Evolutionary conservation across 257 asterid genomes (phyloP).

Genomic region (Rubia yunnanensis): DNA sequence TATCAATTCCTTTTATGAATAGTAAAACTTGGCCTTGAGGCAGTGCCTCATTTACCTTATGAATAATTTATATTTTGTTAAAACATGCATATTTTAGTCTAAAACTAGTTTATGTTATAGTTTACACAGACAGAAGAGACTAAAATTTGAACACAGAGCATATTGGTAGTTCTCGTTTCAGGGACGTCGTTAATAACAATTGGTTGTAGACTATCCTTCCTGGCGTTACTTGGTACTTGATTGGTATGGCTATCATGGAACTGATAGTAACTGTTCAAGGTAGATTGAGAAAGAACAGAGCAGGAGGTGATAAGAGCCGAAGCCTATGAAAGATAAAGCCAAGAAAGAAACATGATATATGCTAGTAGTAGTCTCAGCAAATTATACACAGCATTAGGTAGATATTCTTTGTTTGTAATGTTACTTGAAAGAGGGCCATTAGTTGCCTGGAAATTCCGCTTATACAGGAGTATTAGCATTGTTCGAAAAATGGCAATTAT

Average conservation of each 20-base stretch:
- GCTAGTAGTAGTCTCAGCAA: neutral
- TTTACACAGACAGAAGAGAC: no score
- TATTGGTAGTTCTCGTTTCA: conserved; percentile 54
- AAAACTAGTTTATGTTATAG: no score
- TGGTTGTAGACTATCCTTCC: conserved; percentile 57
- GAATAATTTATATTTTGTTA: no score
- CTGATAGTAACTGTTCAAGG: conserved; percentile 34
- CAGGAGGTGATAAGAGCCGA: neutral
- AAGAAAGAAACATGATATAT: neutral
- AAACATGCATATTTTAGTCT: no score
- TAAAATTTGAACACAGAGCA: no score
- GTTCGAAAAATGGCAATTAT: neutral
- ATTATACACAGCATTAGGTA: neutral
- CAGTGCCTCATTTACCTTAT: no score
- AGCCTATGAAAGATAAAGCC: neutral
- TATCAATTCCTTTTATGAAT: no score
- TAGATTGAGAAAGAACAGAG: conserved; percentile 13
- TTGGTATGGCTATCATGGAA: conserved; percentile 41
- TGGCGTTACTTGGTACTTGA: conserved; percentile 66
- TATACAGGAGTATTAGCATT: neutral
- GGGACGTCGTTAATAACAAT: conserved; percentile 57
- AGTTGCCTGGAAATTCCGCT: neutral
- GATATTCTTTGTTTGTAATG: neutral
- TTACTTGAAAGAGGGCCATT: neutral
- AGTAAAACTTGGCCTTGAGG: no score